Evolutionary conservation across 108 stramenopile genomes (phyloP).

Genomic region (Mayamaea pseudoterrestris): DNA sequence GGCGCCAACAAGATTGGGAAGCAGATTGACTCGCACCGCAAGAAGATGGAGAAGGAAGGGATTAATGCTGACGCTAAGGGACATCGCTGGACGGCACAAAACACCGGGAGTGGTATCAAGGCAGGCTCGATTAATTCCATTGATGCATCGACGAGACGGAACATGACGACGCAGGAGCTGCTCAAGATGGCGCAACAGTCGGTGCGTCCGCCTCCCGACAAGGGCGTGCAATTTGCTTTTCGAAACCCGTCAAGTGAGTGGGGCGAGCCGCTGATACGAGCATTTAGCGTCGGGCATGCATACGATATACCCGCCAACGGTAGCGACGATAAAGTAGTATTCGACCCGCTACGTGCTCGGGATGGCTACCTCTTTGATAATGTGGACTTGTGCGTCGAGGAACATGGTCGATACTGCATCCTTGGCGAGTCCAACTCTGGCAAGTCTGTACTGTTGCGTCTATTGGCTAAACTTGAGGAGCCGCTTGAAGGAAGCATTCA

Average conservation of each 20-base stretch:
- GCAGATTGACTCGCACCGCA: conserved; percentile 30
- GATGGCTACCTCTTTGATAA: conserved; percentile 48
- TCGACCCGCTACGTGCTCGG: neutral
- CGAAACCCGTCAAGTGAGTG: conserved; percentile 30
- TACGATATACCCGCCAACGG: conserved; percentile 6
- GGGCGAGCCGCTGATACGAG: conserved; percentile 57
- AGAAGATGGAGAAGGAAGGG: conserved; percentile 65
- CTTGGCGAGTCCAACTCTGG: conserved; percentile 83
- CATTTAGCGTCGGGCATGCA: conserved; percentile 50
- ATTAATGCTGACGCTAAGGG: conserved; percentile 45
- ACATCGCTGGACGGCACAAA: conserved; percentile 43
- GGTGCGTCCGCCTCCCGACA: conserved; percentile 47
- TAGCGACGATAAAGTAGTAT: neutral
- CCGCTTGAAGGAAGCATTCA: conserved; percentile 72
- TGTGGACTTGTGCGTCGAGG: conserved; percentile 61
- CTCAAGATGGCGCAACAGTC: conserved; percentile 26
- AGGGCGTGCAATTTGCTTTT: conserved; percentile 69
- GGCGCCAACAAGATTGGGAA: conserved; percentile 39
- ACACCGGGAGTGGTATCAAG: conserved; percentile 34
- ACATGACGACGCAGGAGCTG: conserved; percentile 28
- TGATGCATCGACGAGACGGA: conserved; percentile 32
- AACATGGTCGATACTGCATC: conserved; percentile 46
- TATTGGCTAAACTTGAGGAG: conserved; percentile 64
- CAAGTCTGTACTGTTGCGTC: conserved; percentile 68
- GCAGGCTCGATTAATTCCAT: conserved; percentile 39